Base-by-base conservation (phyloP, 257 asterid species). In the Rauvolfia tetraphylla region DNA sequence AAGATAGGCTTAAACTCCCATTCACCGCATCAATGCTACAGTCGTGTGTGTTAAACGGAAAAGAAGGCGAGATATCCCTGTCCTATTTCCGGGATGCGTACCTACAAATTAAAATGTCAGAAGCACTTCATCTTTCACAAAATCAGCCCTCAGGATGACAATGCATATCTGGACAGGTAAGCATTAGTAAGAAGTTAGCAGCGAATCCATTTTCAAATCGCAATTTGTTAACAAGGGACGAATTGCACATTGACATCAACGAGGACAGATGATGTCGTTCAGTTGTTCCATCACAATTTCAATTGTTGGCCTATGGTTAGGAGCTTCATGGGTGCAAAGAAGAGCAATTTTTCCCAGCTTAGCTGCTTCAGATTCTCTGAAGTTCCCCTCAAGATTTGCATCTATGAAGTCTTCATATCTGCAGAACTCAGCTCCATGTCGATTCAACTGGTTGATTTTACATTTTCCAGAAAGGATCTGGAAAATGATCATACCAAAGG, bases 401-500 rank as follows among this genome's bases (percentile, higher is more conserved):
- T 94, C 98, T 9, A 94, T 77, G 15, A 94, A 94, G 76, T 92
- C 90, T 65, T 88, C 93, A 18, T 84, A 86, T 82, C 87, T 88
- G 33, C 96, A 85, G 29, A 89, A 69, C 76, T 89, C 97, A 0
- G 97, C 97, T 73, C 93, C 97, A n/a, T 88, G 91, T 39, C 90
- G 90, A 71, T 86, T 88, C 61, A 84, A 46, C 80, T 88, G 93
- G 9, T 92, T 85, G 85, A 92, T 87, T 72, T 88, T 81, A 48
- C 95, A 81, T 63, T 86, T 94, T 41, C 98, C 98, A 0, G 97
- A 89, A 29, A 94, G 86, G 85, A 94, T 89, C 84, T 94, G 98
- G 78, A 94, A 88, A 51, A 94, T 88, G 81, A 94, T 90, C 97
- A 89, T 90, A 23, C 98, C 98, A 71, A 94, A 94, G 23, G 98